Conservation (phyloP, 805 yeast genomes). For the Lipomyces kockii region DNA sequence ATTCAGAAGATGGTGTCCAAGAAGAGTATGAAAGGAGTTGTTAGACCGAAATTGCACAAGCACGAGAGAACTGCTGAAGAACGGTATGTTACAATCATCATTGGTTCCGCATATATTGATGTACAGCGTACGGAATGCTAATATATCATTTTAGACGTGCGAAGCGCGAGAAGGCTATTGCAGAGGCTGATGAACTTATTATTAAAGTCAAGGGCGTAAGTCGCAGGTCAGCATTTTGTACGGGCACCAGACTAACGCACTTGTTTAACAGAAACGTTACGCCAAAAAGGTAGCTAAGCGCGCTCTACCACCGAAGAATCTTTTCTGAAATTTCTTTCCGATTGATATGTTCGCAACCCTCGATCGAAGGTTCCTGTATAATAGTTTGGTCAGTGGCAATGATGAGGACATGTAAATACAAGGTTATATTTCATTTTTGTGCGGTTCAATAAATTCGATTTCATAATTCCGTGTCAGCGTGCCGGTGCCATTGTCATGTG, state of each 20-base stretch:
- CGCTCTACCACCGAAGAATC: constrained; percentile 23
- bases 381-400: not conserved
- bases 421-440: no score
- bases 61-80: constrained; percentile 16
- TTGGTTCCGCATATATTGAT: not conserved
- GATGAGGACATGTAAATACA: not conserved
- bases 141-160: constrained; percentile 19
- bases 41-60: constrained; percentile 25
- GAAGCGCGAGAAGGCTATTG: constrained; percentile 29
- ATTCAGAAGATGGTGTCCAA: constrained; percentile 23
- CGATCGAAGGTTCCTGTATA: not conserved
- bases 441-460: not conserved
- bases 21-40: constrained; percentile 28
- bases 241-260: not conserved
- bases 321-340: constrained; percentile 19
- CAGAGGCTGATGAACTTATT: constrained; percentile 26
- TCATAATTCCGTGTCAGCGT: not conserved
- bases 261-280: constrained; percentile 19
- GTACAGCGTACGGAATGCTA: not conserved
- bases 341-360: not conserved
- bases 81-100: constrained; percentile 9
- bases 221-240: not conserved
- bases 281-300: constrained; percentile 14
- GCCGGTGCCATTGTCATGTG: not conserved
- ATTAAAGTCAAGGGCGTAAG: constrained; percentile 29